Base-by-base conservation (phyloP, 768 basidiomycete species). In the Macrolepiota fuliginosa region DNA sequence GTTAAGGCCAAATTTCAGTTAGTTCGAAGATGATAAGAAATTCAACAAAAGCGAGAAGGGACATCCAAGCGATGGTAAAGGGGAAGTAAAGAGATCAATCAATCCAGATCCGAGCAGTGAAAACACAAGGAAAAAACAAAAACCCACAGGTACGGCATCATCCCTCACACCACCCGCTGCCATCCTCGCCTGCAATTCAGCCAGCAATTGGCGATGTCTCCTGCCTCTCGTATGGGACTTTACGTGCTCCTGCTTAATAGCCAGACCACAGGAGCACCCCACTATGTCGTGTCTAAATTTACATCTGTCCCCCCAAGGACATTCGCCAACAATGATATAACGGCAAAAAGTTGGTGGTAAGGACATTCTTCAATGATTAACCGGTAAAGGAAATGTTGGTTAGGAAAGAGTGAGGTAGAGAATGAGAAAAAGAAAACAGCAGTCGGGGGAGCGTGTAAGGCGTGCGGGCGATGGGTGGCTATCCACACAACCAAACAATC, bases 181-280 rank as follows among this genome's bases (percentile, higher is more conserved):
- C 36, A 10, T 61, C 22, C 51, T 45, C 15, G 45, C 63, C 32
- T 63, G 56, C 19, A 61, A 47, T 62, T 52, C 61, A 5, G 54
- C 59, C 13, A 69, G 57, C 2, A 70, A 63, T 42, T 65, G 54
- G 11, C 35, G 56, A 54, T 79, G 76, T 25, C 69, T 53, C 56
- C 72, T 72, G 1, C 76, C 74, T 39, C 66, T 63, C 24, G 67
- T 49, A 63, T 79, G 77, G 12, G 67, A 60, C 4, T 62, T 57
- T 39, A 63, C 62, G 55, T 61, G 51, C 2, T 56, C 42, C 22
- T 56, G 45, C 10, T 67, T 67, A 15, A 77, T 54, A 6, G 76
- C 70, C 12, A 69, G 62, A 22, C 75, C 77, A 55, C 77, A 77
- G 12, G 71, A 64, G 59, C 77, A 79, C 49, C 70, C 69, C 49